Percentiles rank a stretch among this genome's conserved stretches.
These are phyloP conservation scores for Venturia nashicola DNA, from an alignment of 2,329 filamentous ascomycete species.

Conservation along the genomic window DNA sequence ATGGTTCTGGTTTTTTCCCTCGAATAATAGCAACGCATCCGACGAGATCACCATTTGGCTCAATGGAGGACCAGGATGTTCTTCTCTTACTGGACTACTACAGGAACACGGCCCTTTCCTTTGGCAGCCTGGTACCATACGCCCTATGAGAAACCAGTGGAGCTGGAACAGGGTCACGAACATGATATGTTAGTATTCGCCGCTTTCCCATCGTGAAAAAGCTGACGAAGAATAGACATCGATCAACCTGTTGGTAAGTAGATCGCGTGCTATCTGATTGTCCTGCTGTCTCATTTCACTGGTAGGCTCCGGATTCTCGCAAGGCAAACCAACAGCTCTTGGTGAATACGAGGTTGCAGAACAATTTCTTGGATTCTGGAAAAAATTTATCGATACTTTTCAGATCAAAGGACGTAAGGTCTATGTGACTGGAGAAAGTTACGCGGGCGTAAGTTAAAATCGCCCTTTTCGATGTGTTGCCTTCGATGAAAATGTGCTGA, in stretches of 20 bases:
- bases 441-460: constrained; percentile 10
- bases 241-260: neutral
- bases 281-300: neutral
- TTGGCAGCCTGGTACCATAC: constrained; percentile 20
- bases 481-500: neutral
- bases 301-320: neutral
- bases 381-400: constrained; percentile 15
- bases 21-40: constrained; percentile 15
- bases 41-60: constrained; percentile 16
- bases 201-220: neutral
- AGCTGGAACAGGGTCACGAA: neutral
- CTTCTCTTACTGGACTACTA: constrained; percentile 13
- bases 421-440: constrained; percentile 14
- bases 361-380: constrained; percentile 15
- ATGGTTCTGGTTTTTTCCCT: constrained; percentile 45
- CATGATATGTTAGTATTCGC: neutral
- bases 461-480: neutral
- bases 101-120: constrained; percentile 13
- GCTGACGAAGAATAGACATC: neutral
- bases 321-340: constrained; percentile 12
- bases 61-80: constrained; percentile 13
- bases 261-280: neutral
- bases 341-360: constrained; percentile 15
- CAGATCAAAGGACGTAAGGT: constrained; percentile 15
- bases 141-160: constrained; percentile 21